Evolutionary conservation across 2,329 filamentous ascomycete genomes (phyloP).

Genomic region (Phialophora tarda): DNA sequence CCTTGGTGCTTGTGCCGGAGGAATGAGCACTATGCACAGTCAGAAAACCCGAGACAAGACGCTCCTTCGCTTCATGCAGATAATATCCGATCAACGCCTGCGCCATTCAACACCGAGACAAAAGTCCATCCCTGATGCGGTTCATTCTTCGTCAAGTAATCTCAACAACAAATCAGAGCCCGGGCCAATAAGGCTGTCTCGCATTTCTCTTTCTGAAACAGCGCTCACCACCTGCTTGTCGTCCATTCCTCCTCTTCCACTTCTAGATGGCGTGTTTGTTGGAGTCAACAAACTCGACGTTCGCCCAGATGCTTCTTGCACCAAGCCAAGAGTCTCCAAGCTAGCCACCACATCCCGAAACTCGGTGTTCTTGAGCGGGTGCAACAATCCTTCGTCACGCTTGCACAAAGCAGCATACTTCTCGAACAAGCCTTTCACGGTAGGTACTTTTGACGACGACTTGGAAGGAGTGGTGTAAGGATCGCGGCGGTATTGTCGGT

Average conservation of each 20-base stretch:
- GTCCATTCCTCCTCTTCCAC: slow-evolving; percentile 63
- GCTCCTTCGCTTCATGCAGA: slow-evolving; percentile 26
- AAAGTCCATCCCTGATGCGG: slow-evolving; percentile 8
- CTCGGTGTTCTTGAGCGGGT: slow-evolving; percentile 86
- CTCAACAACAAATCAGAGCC: slow-evolving; percentile 54
- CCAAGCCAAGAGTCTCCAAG: slow-evolving; percentile 82
- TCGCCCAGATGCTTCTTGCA: slow-evolving; percentile 73
- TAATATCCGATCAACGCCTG: slow-evolving; percentile 2
- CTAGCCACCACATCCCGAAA: slow-evolving; percentile 92
- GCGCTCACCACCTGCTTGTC: slow-evolving; percentile 80
- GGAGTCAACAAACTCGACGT: slow-evolving; percentile 68
- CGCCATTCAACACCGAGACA: slow-evolving; percentile 26
- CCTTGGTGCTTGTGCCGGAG: neutral
- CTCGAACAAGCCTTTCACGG: slow-evolving; percentile 81
- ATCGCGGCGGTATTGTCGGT: slow-evolving; percentile 53
- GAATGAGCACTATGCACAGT: slow-evolving; percentile 9
- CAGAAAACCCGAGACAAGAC: slow-evolving; percentile 20
- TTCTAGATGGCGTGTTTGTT: slow-evolving; percentile 67
- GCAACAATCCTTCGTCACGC: slow-evolving; percentile 77
- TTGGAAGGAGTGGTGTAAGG: slow-evolving; percentile 65
- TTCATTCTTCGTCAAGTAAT: slow-evolving; percentile 44
- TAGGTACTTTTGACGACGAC: slow-evolving; percentile 67
- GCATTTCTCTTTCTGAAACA: slow-evolving; percentile 79
- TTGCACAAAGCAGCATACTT: slow-evolving; percentile 84
- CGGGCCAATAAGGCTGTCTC: slow-evolving; percentile 67